Evolutionary conservation across 2,329 filamentous ascomycete genomes (phyloP), one percentile per base, ranked within the genome.

Genomic region (Aquanectria penicillioides): DNA sequence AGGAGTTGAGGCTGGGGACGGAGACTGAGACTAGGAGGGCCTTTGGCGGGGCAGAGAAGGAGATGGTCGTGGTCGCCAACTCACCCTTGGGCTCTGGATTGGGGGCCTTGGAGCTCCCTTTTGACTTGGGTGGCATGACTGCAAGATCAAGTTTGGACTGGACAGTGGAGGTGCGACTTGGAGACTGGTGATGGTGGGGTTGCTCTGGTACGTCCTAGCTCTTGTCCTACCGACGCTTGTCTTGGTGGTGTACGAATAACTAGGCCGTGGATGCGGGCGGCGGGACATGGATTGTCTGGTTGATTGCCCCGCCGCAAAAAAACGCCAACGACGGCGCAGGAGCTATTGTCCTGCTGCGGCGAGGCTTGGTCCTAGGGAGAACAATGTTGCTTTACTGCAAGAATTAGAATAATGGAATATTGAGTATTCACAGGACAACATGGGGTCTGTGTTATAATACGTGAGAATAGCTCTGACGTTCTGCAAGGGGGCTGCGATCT

Each of bases 121-220:
- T 76, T 63, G 71, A 61, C 67, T 76, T 77, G 63, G 74, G 72
- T 61, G 75, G 74, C 75, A 77, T 77, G 66, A 69, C 63, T 62
- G 50, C 48, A 46, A 54, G 54, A 48, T 31, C 26, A 41, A 53
- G 31, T 23, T 53, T 53, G 17, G 38, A 33, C 46, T 53, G 47
- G 40, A n/a, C n/a, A n/a, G 33, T 61, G 48, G 56, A 43, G 58
- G 29, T 53, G 47, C 43, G 54, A 62, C 57, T 59, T 68, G 64
- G 62, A 66, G 53, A 59, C 62, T 57, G 59, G 48, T 52, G 65
- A 66, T 69, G 68, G 68, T 68, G 68, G 67, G 62, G 67, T 65
- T 58, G 41, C 43, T 53, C 47, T 63, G 61, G 63, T 68, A 57
- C 64, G 43, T 55, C 26, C 41, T 17, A 55, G 41, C 33, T 37